phyloP scores from a whole-genome alignment of 768 basidiomycete genomes.

The Mycena amicta region DNA sequence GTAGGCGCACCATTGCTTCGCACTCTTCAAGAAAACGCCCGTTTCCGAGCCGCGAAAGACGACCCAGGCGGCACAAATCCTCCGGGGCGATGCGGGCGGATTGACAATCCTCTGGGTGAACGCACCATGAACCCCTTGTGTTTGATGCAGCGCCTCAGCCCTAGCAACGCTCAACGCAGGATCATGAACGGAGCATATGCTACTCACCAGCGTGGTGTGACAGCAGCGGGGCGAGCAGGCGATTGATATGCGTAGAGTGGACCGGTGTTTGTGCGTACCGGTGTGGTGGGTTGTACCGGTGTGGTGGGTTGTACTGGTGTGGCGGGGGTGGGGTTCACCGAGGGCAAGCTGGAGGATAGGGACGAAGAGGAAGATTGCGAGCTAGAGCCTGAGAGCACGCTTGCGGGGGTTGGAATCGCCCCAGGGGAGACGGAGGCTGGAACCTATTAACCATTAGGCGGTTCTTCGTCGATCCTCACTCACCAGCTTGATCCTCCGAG shows the following conservation, averaged over 20 bases:
- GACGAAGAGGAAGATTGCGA: no score
- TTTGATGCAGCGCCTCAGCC: neutral
- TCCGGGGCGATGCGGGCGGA: neutral
- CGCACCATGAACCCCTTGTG: neutral
- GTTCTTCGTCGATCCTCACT: no score
- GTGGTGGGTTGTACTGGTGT: no score
- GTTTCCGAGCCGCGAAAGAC: neutral
- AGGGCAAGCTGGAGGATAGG: no score
- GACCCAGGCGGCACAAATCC: neutral
- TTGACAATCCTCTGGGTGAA: neutral
- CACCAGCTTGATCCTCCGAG: no score
- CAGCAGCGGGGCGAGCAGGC: neutral
- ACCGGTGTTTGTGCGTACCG: no score
- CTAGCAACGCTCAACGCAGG: neutral
- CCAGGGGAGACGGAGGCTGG: no score
- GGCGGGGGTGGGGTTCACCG: no score
- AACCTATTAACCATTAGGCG: no score
- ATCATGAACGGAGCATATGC: neutral
- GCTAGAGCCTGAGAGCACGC: no score
- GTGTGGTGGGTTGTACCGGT: no score
- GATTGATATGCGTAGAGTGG: neutral
- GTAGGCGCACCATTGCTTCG: neutral
- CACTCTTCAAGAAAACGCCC: neutral
- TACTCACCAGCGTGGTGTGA: neutral
- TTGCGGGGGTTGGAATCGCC: no score